phyloP scores from a whole-genome alignment of 2,329 filamentous ascomycete species.

The Pezicula rhizophila region DNA sequence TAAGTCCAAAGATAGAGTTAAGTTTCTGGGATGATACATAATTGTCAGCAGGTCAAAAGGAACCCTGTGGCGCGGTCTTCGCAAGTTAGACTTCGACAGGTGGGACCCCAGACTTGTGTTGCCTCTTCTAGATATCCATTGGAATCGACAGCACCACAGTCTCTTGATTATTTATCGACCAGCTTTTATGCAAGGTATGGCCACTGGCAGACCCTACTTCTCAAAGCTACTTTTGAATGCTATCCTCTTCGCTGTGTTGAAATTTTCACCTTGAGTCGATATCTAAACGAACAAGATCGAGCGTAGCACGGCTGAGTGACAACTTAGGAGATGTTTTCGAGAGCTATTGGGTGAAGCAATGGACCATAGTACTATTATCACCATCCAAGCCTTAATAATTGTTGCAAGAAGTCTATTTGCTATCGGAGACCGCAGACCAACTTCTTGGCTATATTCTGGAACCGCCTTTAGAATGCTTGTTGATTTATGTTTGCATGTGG shows the following conservation, averaged over 20 bases:
- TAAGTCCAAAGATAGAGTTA: too few species aligned
- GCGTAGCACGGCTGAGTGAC: slow-evolving; percentile 15
- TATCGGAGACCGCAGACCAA: slow-evolving; percentile 41
- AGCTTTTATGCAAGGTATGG: slow-evolving; percentile 40
- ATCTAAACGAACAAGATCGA: slow-evolving; percentile 15
- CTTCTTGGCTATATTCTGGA: slow-evolving; percentile 52
- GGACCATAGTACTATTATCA: slow-evolving; percentile 45
- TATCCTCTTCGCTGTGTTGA: slow-evolving; percentile 26
- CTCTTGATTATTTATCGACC: slow-evolving; percentile 44
- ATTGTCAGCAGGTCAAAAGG: too few species aligned
- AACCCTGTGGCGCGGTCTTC: too few species aligned
- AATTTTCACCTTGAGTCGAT: slow-evolving; percentile 20
- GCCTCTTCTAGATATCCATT: slow-evolving; percentile 44
- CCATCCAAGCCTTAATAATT: slow-evolving; percentile 46
- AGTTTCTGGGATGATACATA: too few species aligned
- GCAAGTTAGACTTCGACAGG: slow-evolving; percentile 43
- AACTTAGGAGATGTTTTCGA: slow-evolving; percentile 31
- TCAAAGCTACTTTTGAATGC: slow-evolving; percentile 34
- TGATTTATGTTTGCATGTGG: slow-evolving; percentile 48
- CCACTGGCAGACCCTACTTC: slow-evolving; percentile 28
- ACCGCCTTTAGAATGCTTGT: slow-evolving; percentile 50
- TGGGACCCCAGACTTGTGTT: slow-evolving; percentile 45
- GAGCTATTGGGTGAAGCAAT: slow-evolving; percentile 40
- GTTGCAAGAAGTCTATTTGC: slow-evolving; percentile 47
- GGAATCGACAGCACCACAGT: slow-evolving; percentile 47